Percentiles rank a stretch among this genome's conserved stretches.
Evolutionary conservation across 768 basidiomycete species (phyloP).

Genomic region (Leccinum subgranulosum): DNA sequence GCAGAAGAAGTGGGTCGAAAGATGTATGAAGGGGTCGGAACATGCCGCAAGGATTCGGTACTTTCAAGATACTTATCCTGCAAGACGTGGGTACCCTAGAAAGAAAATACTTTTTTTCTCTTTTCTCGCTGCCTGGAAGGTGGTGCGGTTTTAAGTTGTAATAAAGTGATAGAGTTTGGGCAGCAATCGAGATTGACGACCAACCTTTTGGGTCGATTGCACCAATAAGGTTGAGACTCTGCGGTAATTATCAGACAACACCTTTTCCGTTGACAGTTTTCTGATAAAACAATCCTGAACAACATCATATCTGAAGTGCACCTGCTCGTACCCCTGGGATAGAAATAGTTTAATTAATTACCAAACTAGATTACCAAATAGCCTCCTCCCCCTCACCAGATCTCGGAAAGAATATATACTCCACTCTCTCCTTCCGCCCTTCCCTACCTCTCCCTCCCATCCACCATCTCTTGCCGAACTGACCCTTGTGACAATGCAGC

Average conservation of each 20-base stretch:
- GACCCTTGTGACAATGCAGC: slow-evolving; percentile 52
- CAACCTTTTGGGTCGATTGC: slow-evolving; percentile 38
- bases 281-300: slow-evolving; percentile 24
- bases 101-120: not conserved
- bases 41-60: slow-evolving; percentile 5
- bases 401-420: slow-evolving; percentile 34
- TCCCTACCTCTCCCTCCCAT: slow-evolving; percentile 7
- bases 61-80: not conserved
- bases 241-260: slow-evolving; percentile 25
- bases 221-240: slow-evolving; percentile 35
- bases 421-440: slow-evolving; percentile 18
- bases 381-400: slow-evolving; percentile 24
- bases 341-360: slow-evolving; percentile 39
- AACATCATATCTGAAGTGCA: slow-evolving; percentile 6
- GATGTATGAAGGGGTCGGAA: slow-evolving; percentile 7
- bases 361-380: slow-evolving; percentile 33
- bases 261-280: slow-evolving; percentile 26
- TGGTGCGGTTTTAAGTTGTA: slow-evolving; percentile 44
- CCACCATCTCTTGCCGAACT: slow-evolving; percentile 10
- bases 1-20: slow-evolving; percentile 18
- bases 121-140: slow-evolving; percentile 6
- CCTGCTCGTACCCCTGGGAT: slow-evolving; percentile 14
- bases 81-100: not conserved
- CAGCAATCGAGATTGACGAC: slow-evolving; percentile 43
- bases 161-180: slow-evolving; percentile 52